Evolutionary conservation across 1,284 basidiomycete species (phyloP).

Genomic region (Neonothopanus nambi): DNA sequence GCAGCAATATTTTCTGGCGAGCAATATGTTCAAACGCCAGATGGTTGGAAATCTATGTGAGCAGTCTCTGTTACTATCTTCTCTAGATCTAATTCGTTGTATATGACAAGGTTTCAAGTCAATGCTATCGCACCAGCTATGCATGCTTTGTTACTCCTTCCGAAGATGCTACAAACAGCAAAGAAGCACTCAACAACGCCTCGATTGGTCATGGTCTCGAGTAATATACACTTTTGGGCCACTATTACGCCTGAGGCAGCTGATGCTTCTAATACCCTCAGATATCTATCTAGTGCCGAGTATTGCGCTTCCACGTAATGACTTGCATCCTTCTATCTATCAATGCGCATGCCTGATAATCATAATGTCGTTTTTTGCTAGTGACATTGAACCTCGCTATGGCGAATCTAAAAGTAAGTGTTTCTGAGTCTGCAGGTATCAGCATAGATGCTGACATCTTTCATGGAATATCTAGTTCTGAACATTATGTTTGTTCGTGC

Average conservation of each 20-base stretch:
- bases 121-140: slow-evolving; percentile 42
- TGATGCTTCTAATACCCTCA: slow-evolving; percentile 25
- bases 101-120: slow-evolving; percentile 37
- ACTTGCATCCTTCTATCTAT: not conserved
- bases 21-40: slow-evolving; percentile 28
- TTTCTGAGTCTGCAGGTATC: not conserved
- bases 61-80: too few relatives aligned
- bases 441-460: not conserved
- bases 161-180: slow-evolving; percentile 38
- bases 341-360: slow-evolving; percentile 17
- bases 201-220: slow-evolving; percentile 38
- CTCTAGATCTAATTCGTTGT: not conserved
- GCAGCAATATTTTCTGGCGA: slow-evolving; percentile 27
- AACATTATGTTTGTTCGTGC: slow-evolving; percentile 43
- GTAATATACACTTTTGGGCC: slow-evolving; percentile 35
- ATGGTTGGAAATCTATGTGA: slow-evolving; percentile 41
- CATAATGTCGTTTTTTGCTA: not conserved
- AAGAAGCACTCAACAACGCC: slow-evolving; percentile 27
- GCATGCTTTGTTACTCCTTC: slow-evolving; percentile 33
- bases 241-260: slow-evolving; percentile 26
- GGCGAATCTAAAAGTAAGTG: slow-evolving; percentile 34
- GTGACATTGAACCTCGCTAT: slow-evolving; percentile 29
- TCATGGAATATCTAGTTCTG: slow-evolving; percentile 36
- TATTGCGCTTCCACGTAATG: slow-evolving; percentile 21
- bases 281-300: slow-evolving; percentile 29